These are phyloP conservation scores for Coemansia sp. DNA, from an alignment of 192 early-diverging fungal genomes.

Conservation along the genomic window DNA sequence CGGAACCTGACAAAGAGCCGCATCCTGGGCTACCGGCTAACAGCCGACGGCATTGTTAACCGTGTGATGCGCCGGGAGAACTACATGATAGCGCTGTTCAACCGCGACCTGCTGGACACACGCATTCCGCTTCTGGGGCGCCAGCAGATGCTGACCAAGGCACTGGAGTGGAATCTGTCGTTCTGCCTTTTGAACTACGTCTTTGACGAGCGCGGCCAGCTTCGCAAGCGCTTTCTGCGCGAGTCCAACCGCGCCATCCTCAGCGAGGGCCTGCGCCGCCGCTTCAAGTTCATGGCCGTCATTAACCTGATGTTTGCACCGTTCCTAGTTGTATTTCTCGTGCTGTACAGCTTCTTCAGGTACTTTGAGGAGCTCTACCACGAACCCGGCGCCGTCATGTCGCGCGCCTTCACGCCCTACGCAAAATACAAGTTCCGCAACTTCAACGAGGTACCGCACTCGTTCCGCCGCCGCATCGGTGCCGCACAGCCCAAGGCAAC, in stretches of 20 bases:
- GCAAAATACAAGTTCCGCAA: constrained; percentile 94
- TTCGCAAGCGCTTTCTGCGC: constrained; percentile 80
- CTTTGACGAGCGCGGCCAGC: constrained; percentile 84
- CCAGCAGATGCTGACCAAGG: constrained; percentile 74
- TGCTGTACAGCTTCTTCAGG: constrained; percentile 87
- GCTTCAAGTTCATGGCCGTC: constrained; percentile 88
- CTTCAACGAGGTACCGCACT: constrained; percentile 96
- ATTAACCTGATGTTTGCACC: constrained; percentile 84
- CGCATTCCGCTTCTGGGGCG: constrained; percentile 63
- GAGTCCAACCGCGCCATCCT: constrained; percentile 66
- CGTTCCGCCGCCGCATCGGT: constrained; percentile 76
- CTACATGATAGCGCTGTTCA: constrained; percentile 93
- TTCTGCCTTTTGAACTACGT: constrained; percentile 84
- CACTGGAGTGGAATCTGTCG: constrained; percentile 89
- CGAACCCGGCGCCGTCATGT: constrained; percentile 79
- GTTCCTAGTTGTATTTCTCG: constrained; percentile 76
- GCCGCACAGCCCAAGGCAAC: constrained; percentile 71
- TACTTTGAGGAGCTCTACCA: constrained; percentile 86
- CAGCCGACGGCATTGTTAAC: constrained; percentile 78
- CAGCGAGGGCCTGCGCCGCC: constrained; percentile 65
- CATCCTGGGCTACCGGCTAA: constrained; percentile 57
- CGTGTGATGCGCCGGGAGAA: constrained; percentile 98
- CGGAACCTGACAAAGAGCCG: constrained; percentile 52
- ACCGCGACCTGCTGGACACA: constrained; percentile 86
- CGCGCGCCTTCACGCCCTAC: constrained; percentile 80